phyloP scores from a whole-genome alignment of 257 asterid species.

The Datura wrightii region DNA sequence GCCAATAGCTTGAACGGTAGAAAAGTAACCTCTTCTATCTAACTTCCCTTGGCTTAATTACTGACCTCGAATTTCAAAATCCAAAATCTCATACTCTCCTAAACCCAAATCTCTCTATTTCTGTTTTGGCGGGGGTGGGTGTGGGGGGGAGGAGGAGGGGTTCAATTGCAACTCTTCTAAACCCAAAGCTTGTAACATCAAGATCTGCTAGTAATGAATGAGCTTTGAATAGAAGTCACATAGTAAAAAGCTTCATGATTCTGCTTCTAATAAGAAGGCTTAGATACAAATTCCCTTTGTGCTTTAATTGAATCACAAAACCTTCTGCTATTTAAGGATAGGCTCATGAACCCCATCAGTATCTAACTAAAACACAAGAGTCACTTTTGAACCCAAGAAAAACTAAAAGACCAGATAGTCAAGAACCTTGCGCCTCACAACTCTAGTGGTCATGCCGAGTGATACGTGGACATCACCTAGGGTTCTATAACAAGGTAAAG shows the following conservation, averaged over 20 bases:
- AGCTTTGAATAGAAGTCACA: slow-evolving; percentile 2
- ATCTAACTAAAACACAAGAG: not conserved
- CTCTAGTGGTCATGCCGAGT: not conserved
- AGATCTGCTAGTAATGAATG: not conserved
- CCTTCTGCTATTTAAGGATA: slow-evolving; percentile 15
- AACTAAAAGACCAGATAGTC: not conserved
- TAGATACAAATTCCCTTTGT: not conserved
- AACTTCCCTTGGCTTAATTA: slow-evolving; percentile 15
- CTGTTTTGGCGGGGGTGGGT: not conserved
- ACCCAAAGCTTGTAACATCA: not conserved
- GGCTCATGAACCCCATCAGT: slow-evolving; percentile 21
- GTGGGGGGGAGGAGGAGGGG: too few relatives aligned
- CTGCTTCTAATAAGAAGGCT: slow-evolving; percentile 8
- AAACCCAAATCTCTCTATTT: not conserved
- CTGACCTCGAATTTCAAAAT: slow-evolving; percentile 1
- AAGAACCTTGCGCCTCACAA: slow-evolving; percentile 2
- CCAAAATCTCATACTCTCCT: not conserved
- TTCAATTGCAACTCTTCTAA: not conserved
- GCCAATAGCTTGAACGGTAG: not conserved
- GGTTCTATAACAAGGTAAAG: slow-evolving; percentile 1
- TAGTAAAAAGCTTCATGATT: not conserved
- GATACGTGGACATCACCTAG: not conserved
- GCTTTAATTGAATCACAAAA: not conserved
- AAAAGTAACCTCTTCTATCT: not conserved
- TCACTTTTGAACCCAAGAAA: not conserved